These are phyloP conservation scores for Phylloporus arenicola DNA, from an alignment of 768 basidiomycete genomes.

Conservation along the genomic window DNA sequence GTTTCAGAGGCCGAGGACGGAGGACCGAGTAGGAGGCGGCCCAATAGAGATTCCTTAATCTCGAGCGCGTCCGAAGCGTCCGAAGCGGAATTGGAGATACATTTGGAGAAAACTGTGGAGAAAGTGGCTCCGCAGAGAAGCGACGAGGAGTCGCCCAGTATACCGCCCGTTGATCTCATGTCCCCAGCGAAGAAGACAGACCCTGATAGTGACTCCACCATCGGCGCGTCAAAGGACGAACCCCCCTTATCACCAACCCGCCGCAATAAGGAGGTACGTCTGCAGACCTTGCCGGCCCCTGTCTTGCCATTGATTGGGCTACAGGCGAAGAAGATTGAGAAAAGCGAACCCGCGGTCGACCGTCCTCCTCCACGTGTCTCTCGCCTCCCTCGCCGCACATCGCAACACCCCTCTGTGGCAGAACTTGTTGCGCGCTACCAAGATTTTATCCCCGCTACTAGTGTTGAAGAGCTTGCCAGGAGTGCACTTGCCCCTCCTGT, in stretches of 20 bases:
- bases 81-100: slow-evolving; percentile 49
- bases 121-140: slow-evolving; percentile 13
- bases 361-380: slow-evolving; percentile 39
- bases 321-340: slow-evolving; percentile 23
- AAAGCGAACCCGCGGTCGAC: slow-evolving; percentile 11
- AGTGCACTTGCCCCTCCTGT: slow-evolving; percentile 62
- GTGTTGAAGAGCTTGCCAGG: slow-evolving; percentile 65
- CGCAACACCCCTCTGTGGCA: slow-evolving; percentile 64
- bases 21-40: slow-evolving; percentile 37
- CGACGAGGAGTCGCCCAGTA: slow-evolving; percentile 13
- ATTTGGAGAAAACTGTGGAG: slow-evolving; percentile 19
- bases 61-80: slow-evolving; percentile 73
- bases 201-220: slow-evolving; percentile 80
- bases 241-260: slow-evolving; percentile 12
- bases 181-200: slow-evolving; percentile 43
- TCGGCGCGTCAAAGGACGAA: slow-evolving; percentile 48
- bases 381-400: slow-evolving; percentile 56
- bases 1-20: slow-evolving; percentile 74
- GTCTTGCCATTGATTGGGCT: slow-evolving; percentile 7
- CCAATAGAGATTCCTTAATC: slow-evolving; percentile 50
- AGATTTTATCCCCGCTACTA: slow-evolving; percentile 67
- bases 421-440: slow-evolving; percentile 82
- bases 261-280: slow-evolving; percentile 25
- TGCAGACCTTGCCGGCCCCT: background rate
- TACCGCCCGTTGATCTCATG: slow-evolving; percentile 8